phyloP scores from a whole-genome alignment of 306 rosid species.

The Quillaja saponaria region DNA sequence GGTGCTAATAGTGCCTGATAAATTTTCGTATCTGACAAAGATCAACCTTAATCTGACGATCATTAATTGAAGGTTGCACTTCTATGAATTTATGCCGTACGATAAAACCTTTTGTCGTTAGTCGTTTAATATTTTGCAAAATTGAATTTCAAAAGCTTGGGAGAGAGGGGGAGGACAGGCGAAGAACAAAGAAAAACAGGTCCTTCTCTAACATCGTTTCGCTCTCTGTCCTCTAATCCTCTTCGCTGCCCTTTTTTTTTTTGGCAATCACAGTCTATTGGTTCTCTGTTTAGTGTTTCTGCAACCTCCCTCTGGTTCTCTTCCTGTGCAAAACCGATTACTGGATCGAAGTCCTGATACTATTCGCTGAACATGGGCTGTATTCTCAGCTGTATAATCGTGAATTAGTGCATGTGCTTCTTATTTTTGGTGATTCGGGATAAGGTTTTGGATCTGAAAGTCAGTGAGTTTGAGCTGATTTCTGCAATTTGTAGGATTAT shows the following conservation, averaged over 20 bases:
- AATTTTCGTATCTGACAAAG: conserved; percentile 5
- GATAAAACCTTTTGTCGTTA: background rate
- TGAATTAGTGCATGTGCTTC: conserved; percentile 3
- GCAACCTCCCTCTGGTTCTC: conserved; percentile 6
- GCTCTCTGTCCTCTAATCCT: conserved; percentile 23
- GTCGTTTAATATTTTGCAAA: conserved; percentile 67
- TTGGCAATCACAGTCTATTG: conserved; percentile 18
- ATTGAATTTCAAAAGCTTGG: conserved; percentile 94
- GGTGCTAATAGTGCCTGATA: conserved; percentile 16
- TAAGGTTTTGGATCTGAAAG: conserved; percentile 55
- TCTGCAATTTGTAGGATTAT: conserved; percentile 3
- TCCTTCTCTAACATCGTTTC: conserved; percentile 34
- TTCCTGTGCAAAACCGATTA: conserved; percentile 1
- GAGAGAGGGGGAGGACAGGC: conserved; percentile 90
- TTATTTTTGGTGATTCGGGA: conserved; percentile 20
- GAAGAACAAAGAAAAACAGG: conserved; percentile 41
- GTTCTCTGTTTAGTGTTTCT: conserved; percentile 11
- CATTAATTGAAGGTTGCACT: conserved; percentile 10
- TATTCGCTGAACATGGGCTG: conserved; percentile 34
- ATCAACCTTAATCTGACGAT: conserved; percentile 49
- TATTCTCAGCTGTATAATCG: conserved; percentile 46
- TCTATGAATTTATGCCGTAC: conserved; percentile 59
- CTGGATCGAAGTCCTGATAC: conserved; percentile 34
- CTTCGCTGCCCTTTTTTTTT: conserved; percentile 24
- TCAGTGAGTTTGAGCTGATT: conserved; percentile 42